Evolutionary conservation across 352 stramenopile species (phyloP).

Genomic region (Phytophthora boehmeriae): DNA sequence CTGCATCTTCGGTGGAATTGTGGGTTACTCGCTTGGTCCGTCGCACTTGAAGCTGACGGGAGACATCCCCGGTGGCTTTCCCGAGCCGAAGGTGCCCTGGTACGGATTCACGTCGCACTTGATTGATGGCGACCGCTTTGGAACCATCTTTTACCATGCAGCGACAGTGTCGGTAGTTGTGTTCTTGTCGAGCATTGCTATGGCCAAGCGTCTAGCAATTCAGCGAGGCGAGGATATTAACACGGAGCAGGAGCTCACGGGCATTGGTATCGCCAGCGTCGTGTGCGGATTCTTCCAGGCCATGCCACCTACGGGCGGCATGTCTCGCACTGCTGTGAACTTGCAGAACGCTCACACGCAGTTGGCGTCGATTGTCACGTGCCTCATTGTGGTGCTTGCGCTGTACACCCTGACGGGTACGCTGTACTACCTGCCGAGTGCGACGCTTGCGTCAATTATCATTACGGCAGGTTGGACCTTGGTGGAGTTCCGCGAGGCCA

Average conservation of each 20-base stretch:
- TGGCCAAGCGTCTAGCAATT: constrained; percentile 80
- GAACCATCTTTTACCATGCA: constrained; percentile 50
- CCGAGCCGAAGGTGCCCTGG: constrained; percentile 40
- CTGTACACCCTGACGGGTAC: constrained; percentile 81
- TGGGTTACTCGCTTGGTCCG: constrained; percentile 44
- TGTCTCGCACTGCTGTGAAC: constrained; percentile 90
- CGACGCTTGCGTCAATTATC: constrained; percentile 81
- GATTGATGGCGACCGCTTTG: constrained; percentile 45
- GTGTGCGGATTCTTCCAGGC: constrained; percentile 77
- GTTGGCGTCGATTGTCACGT: constrained; percentile 82
- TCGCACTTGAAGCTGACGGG: constrained; percentile 71
- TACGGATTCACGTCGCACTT: constrained; percentile 51
- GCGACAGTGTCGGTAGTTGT: constrained; percentile 75
- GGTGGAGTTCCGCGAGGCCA: constrained; percentile 83
- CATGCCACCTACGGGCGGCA: constrained; percentile 86
- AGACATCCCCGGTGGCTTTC: constrained; percentile 62
- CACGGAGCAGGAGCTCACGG: constrained; percentile 81
- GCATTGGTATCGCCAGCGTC: constrained; percentile 85
- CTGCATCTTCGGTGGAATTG: constrained; percentile 58
- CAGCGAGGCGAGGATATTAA: constrained; percentile 67
- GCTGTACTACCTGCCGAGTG: constrained; percentile 86
- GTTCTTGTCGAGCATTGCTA: constrained; percentile 88
- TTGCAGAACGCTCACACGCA: constrained; percentile 80
- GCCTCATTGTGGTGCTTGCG: constrained; percentile 73
- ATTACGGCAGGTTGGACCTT: constrained; percentile 87